phyloP scores from a whole-genome alignment of 75 land plant species.

The Cupressus sempervirens region DNA sequence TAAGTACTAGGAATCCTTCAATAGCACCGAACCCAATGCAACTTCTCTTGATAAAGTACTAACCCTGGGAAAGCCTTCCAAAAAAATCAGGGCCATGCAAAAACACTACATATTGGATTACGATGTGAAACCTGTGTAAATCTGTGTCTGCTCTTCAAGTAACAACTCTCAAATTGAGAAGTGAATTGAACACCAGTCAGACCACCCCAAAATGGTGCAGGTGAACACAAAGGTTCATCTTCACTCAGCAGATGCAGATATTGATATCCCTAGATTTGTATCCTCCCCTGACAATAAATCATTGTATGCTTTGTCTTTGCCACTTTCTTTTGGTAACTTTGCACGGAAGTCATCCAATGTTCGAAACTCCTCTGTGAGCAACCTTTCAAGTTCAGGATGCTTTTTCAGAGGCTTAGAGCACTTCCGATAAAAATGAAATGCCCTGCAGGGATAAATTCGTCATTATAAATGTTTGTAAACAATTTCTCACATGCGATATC shows the following conservation, averaged over 20 bases:
- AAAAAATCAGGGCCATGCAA: conserved; percentile 12
- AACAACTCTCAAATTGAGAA: conserved; percentile 6
- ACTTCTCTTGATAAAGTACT: conserved; percentile 3
- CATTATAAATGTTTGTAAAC: neutral
- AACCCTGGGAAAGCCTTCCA: conserved; percentile 12
- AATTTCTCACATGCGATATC: neutral
- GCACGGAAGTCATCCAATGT: conserved; percentile 69
- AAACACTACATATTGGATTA: conserved; percentile 3
- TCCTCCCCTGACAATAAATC: neutral
- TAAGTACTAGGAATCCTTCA: conserved; percentile 3
- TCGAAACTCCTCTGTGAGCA: conserved; percentile 71
- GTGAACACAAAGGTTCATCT: neutral
- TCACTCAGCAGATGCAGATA: conserved; percentile 1
- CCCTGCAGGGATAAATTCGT: conserved; percentile 45
- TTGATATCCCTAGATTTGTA: neutral
- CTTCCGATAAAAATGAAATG: conserved; percentile 77
- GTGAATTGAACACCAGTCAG: neutral
- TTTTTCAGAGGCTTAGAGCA: conserved; percentile 51
- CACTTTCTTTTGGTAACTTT: conserved; percentile 18
- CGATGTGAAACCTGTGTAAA: neutral
- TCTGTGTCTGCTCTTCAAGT: neutral
- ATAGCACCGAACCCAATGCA: neutral
- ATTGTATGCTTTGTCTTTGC: conserved; percentile 3
- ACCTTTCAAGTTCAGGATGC: conserved; percentile 78
- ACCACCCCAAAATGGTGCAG: neutral